Conservation (phyloP, 73 alveolate species). For the Tetrahymena thermophila region DNA sequence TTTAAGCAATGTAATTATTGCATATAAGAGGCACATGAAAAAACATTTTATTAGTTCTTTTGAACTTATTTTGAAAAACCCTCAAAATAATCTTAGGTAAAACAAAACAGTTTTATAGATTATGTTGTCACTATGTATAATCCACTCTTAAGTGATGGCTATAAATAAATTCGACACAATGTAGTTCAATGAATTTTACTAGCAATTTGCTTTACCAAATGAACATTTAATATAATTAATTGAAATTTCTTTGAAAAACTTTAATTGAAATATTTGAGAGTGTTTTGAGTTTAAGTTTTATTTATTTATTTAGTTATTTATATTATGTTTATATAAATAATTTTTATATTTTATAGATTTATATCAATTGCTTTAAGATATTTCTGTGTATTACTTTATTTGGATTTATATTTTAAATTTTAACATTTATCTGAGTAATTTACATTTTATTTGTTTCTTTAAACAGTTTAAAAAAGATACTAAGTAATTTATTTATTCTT, state of each 20-base stretch:
- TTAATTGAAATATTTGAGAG: background rate
- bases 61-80: background rate
- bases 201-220: background rate
- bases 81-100: background rate
- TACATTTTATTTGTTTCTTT: too few species aligned
- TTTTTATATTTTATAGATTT: too few species aligned
- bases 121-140: background rate
- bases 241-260: background rate
- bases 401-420: too few species aligned
- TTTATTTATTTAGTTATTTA: too few species aligned
- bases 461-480: background rate
- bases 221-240: background rate
- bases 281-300: too few species aligned
- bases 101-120: background rate
- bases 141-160: background rate
- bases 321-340: too few species aligned
- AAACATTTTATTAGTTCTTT: background rate
- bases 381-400: too few species aligned
- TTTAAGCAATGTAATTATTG: background rate
- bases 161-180: background rate
- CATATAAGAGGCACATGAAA: background rate
- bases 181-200: background rate
- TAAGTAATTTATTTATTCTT: background rate
- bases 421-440: too few species aligned
- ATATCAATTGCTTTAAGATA: too few species aligned